Conservation (phyloP, 805 yeast species). For the Yamadazyma olivae region DNA sequence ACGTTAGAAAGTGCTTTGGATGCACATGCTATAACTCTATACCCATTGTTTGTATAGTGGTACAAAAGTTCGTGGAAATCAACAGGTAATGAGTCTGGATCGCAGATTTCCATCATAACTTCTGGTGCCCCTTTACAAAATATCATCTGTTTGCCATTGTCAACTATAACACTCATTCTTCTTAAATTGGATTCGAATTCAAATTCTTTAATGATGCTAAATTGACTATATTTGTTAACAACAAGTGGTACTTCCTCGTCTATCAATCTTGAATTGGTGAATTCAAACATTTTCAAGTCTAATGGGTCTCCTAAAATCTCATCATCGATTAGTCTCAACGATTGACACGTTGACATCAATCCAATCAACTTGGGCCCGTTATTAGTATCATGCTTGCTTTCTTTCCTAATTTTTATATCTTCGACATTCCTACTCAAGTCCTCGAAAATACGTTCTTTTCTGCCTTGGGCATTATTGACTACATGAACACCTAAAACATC, state of each 20-base stretch:
- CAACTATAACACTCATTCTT: slow-evolving; percentile 77
- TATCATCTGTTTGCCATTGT: slow-evolving; percentile 10
- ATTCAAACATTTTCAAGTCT: slow-evolving; percentile 90
- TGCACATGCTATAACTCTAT: slow-evolving; percentile 94
- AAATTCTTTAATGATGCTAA: slow-evolving; percentile 48
- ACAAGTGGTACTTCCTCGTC: slow-evolving; percentile 46
- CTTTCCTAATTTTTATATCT: slow-evolving; percentile 5
- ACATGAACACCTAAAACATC: slow-evolving; percentile 69
- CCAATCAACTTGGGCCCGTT: slow-evolving; percentile 31
- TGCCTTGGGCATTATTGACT: slow-evolving; percentile 36
- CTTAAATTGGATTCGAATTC: slow-evolving; percentile 85
- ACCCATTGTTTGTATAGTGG: slow-evolving; percentile 89
- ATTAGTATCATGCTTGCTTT: slow-evolving; percentile 21
- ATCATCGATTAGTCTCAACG: slow-evolving; percentile 72
- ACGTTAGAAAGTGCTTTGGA: slow-evolving; percentile 66
- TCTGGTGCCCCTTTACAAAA: slow-evolving; percentile 98
- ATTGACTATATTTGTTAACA: slow-evolving; percentile 8
- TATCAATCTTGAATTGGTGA: slow-evolving; percentile 71
- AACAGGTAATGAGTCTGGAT: slow-evolving; percentile 64
- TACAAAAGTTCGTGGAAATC: slow-evolving; percentile 73
- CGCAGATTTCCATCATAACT: slow-evolving; percentile 77
- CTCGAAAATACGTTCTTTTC: slow-evolving; percentile 37
- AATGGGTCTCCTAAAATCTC: slow-evolving; percentile 91
- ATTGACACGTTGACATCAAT: slow-evolving; percentile 79
- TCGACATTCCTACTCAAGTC: slow-evolving; percentile 15